Evolutionary conservation across 495 filamentous ascomycete genomes (phyloP), one percentile per base, ranked within the genome.

Genomic region (Halenospora varia): DNA sequence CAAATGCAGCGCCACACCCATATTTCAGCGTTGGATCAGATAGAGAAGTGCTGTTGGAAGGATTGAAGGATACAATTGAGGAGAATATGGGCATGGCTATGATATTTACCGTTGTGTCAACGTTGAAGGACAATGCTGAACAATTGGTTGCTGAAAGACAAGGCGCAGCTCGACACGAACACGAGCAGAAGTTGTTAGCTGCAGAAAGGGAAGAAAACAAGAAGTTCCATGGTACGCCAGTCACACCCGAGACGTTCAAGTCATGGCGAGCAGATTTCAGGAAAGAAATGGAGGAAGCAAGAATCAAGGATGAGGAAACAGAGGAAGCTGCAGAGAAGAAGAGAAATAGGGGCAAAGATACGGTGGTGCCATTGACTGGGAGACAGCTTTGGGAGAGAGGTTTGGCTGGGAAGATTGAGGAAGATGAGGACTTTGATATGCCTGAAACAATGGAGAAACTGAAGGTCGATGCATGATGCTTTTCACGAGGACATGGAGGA

Each of bases 1-100:
- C 82, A 10, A 88, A 91, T 70, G 82, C 85, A 10, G 74, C 83
- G 2, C 79, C 82, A 58, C 78, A 92, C 65, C 75, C 79, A 10
- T 79, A 82, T 58, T 75, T 83, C 61, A 77, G 74, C 50, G 64
- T 82, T 15, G 67, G 72, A 47, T 71, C 75, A 13, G 95, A 97
- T 74, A 88, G 87, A 60, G 77, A 79, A 40, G 69, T 69, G 42
- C 79, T 99, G 1, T 81, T 97, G 10, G 73, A 82, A 45, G 76
- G 82, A 2, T 77, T 97, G 15, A 67, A 83, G 42, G 76, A 81
- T 2, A 85, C 84, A 0, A 86, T 97, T 25, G 82, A 88, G 57
- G 94, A 97, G 71, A 97, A 92, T 58, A 68, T 97, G 35, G 94
- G 94, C 25, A 96, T 96, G 84, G 88, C 90, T n/a, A 99, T 99